Conservation (phyloP, 805 yeast genomes). For the Debaryomyces hansenii region DNA sequence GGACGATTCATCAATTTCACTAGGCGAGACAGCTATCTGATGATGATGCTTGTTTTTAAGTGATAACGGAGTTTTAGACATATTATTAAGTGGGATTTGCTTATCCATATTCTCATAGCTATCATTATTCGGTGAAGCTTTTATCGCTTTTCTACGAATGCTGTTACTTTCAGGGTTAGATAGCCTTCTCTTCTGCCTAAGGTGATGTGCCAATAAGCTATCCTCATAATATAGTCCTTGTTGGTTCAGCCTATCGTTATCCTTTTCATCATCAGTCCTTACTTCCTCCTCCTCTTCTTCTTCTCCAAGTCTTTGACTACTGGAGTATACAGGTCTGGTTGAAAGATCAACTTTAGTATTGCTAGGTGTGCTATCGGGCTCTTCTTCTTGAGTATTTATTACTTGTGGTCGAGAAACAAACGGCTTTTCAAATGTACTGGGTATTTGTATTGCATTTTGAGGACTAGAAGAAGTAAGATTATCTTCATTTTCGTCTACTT, state of each 20-base stretch:
- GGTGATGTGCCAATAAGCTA: constrained; percentile 23
- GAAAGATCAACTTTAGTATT: constrained; percentile 10
- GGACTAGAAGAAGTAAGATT: neutral
- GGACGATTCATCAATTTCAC: constrained; percentile 22
- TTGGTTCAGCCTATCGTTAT: neutral
- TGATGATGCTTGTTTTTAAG: neutral
- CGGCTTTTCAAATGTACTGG: constrained; percentile 18
- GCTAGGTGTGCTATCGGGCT: neutral
- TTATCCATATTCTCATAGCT: neutral
- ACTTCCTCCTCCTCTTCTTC: constrained; percentile 11
- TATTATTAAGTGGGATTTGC: neutral
- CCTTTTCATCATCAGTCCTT: constrained; percentile 17
- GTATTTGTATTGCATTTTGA: constrained; percentile 16
- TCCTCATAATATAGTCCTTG: constrained; percentile 18
- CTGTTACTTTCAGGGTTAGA: neutral
- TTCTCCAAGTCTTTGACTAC: constrained; percentile 15
- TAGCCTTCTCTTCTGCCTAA: constrained; percentile 11
- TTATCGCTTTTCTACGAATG: neutral
- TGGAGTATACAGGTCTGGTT: constrained; percentile 15
- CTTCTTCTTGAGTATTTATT: constrained; percentile 23
- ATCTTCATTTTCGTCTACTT: constrained; percentile 1
- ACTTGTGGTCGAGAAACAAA: constrained; percentile 32
- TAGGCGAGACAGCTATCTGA: constrained; percentile 8
- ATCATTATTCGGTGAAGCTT: neutral
- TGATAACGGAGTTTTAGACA: neutral